phyloP scores from a whole-genome alignment of 441 rosid genomes.

The Jatropha podagrica region DNA sequence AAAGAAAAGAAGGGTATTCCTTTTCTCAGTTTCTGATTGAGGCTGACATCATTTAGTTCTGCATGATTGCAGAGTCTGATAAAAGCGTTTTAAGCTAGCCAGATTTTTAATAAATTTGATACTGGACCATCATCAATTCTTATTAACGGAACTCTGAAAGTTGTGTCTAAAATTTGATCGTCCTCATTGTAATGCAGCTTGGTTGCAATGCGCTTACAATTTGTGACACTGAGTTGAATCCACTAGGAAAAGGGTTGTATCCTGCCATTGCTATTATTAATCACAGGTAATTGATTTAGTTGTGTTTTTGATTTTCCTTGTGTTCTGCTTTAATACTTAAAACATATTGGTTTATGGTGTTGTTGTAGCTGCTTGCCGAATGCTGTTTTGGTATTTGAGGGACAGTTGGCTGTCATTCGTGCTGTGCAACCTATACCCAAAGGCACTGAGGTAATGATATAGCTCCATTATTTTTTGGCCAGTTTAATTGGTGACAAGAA shows the following conservation, averaged over 20 bases:
- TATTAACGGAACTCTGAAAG: conserved; percentile 5
- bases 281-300: conserved; percentile 63
- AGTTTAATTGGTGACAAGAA: no score
- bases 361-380: conserved; percentile 86
- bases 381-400: conserved; percentile 82
- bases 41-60: no score
- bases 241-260: conserved; percentile 84
- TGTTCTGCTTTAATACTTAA: conserved; percentile 20
- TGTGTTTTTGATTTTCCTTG: conserved; percentile 8
- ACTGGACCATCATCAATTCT: no score
- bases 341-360: conserved; percentile 4
- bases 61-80: no score
- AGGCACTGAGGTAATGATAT: conserved; percentile 65
- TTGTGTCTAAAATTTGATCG: conserved; percentile 20
- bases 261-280: conserved; percentile 84
- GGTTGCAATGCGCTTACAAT: conserved; percentile 96
- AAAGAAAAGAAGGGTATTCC: neutral
- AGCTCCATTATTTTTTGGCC: neutral
- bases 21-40: neutral
- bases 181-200: conserved; percentile 53
- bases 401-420: conserved; percentile 69
- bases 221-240: conserved; percentile 89
- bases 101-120: no score
- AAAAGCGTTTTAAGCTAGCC: no score
- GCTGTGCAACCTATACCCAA: conserved; percentile 63